Evolutionary conservation across 2,329 filamentous ascomycete species (phyloP), one percentile per base, ranked within the genome.

Genomic region (Thermochaetoides dissita): DNA sequence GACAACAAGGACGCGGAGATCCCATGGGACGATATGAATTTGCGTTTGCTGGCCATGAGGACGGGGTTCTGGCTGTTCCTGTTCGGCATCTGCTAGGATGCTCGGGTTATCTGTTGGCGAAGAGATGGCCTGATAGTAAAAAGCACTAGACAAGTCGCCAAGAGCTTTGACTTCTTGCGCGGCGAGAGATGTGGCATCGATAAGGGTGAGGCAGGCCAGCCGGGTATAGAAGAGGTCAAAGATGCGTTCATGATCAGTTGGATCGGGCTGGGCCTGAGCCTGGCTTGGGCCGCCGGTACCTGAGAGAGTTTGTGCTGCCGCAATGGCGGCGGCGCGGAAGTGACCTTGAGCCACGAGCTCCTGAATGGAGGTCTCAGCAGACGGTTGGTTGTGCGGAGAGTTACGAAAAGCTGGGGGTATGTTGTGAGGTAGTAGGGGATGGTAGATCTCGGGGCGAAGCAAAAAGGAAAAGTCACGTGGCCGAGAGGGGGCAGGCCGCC

Each of bases 151-250:
- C 1, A 80, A 61, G 53, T 81, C 76, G 53, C 79, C 74, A 2
- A 81, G 63, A 2, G 71, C 72, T 53, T 78, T 77, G 30, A 74
- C 74, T 55, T 81, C 77, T 53, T 80, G 80, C 35, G 65, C 79
- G 10, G 81, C 84, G 33, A 84, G 64, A n/a, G 74, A 57, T 6
- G 74, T 77, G 44, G 82, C 77, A 46, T 84, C 80, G 37, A 88
- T 79, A 2, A 95, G 70, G 34, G 86, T 83, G 6, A 96, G 68
- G 55, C 84, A 93, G 11, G 84, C 79, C 0, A 95, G 70, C 2
- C 89, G 79, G 1, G 79, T 81, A 61, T 94, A 88, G 2, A 94
- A 67, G 10, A 95, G 68, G 34, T 72, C 65, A 54, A 95, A 85
- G 40, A 95, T 84, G 17, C 71, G 67, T 6, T 65, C 64, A 37